These are phyloP conservation scores for Leccinum arenicola DNA, from an alignment of 768 basidiomycete genomes.

Conservation along the genomic window DNA sequence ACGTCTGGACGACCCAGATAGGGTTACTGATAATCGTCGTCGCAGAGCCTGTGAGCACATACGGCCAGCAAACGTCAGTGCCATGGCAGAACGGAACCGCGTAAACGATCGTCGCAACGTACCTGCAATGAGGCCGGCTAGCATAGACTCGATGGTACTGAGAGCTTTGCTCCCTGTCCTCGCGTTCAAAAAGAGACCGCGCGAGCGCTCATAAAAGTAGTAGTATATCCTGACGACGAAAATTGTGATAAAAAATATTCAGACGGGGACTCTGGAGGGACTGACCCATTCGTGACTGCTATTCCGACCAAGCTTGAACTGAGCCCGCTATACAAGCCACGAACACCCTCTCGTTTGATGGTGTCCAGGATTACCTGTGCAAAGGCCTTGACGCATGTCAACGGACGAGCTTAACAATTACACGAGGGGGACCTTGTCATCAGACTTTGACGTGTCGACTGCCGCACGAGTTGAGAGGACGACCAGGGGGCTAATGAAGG, in stretches of 20 bases:
- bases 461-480: constrained; percentile 92
- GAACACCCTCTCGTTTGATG: constrained; percentile 78
- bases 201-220: constrained; percentile 81
- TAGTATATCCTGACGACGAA: constrained; percentile 71
- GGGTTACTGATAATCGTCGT: constrained; percentile 91
- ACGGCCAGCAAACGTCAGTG: neutral
- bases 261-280: constrained; percentile 11
- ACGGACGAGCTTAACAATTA: neutral
- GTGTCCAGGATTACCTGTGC: constrained; percentile 70
- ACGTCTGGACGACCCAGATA: constrained; percentile 95
- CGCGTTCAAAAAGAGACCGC: constrained; percentile 53
- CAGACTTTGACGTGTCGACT: constrained; percentile 72
- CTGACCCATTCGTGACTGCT: constrained; percentile 88
- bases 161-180: constrained; percentile 65
- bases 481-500: constrained; percentile 69
- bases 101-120: neutral
- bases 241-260: neutral
- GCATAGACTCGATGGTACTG: constrained; percentile 83
- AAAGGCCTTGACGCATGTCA: constrained; percentile 44
- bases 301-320: constrained; percentile 85
- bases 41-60: constrained; percentile 60
- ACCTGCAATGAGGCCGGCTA: constrained; percentile 88
- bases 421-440: constrained; percentile 58
- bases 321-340: constrained; percentile 85
- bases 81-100: neutral